Evolutionary conservation across 352 stramenopile species (phyloP), one percentile per base, ranked within the genome.

Genomic region (Pythium grandisporangium): DNA sequence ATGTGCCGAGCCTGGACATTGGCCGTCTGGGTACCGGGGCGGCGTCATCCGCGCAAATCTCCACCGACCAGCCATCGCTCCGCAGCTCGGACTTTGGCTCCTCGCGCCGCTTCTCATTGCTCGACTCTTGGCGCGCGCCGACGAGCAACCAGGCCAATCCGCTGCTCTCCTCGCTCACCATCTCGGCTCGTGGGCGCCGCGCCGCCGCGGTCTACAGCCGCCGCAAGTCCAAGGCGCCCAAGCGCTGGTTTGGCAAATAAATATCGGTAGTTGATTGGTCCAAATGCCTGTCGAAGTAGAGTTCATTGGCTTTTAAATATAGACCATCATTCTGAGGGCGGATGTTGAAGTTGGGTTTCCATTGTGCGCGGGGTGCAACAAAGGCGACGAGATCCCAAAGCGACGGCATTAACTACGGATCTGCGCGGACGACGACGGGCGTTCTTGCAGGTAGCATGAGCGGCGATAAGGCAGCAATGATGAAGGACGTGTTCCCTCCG

Each of bases 41-140:
- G 51, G 35, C 20, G 11, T 17, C 33, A 20, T n/a, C n/a, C n/a
- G n/a, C 33, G 13, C 29, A 34, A 3, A 42, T 39, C 13, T 52
- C 49, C 4, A 34, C n/a, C 11, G 42, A 42, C 32, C 29, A 41
- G 32, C 37, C 42, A 16, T 59, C 42, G 20, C 22, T 51, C 8
- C 19, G 22, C 19, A 43, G 44, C 30, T 58, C 51, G n/a, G 44
- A 45, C 10, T 45, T 53, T n/a, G 30, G 32, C 24, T 58, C 52
- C 6, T 44, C 79, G 40, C 66, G 76, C 30, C 76, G 76, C 2
- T 82, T 79, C 45, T 89, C 76, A 7, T 37, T 89, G 40, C 51
- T 86, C 27, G 76, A 87, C 36, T 79, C 71, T 8, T 90, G 76
- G 76, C 81, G 81, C 26, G 43, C 58, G 1, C 73, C 76, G 37